These are phyloP conservation scores for Vigna angularis DNA, from an alignment of 306 rosid species.

Conservation along the genomic window DNA sequence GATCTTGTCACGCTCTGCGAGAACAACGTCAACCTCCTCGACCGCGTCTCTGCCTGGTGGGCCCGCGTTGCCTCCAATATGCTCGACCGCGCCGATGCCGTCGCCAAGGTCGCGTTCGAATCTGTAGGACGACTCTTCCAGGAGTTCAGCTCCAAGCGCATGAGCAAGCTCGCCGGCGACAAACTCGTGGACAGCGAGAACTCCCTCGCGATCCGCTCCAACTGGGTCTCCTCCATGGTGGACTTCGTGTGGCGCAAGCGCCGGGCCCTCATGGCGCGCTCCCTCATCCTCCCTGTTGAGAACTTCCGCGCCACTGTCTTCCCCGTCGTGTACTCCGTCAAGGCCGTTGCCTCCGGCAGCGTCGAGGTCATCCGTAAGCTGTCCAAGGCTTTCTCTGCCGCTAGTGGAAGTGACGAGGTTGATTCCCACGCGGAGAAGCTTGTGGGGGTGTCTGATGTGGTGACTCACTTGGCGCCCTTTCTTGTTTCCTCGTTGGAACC, in stretches of 20 bases:
- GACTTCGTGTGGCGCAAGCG: conserved; percentile 96
- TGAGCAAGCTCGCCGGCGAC: conserved; percentile 94
- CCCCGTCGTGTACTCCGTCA: conserved; percentile 87
- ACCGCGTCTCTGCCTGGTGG: conserved; percentile 94
- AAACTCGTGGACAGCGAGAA: conserved; percentile 94
- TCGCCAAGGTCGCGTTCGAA: conserved; percentile 92
- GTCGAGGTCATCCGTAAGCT: conserved; percentile 81
- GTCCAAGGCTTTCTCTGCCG: conserved; percentile 66
- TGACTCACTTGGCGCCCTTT: conserved; percentile 91
- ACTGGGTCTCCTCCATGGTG: conserved; percentile 96
- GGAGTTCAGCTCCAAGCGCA: conserved; percentile 89
- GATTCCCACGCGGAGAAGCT: conserved; percentile 83
- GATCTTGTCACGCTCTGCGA: conserved; percentile 95
- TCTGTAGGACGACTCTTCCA: conserved; percentile 91
- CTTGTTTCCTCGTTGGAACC: conserved; percentile 94
- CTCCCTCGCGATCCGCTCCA: conserved; percentile 89
- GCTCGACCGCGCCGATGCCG: conserved; percentile 88
- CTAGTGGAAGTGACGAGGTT: conserved; percentile 42
- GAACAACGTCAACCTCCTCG: conserved; percentile 81
- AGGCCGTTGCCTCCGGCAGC: conserved; percentile 90
- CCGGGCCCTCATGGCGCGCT: conserved; percentile 89
- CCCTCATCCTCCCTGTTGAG: conserved; percentile 89
- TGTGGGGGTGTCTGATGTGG: conserved; percentile 94
- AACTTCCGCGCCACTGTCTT: conserved; percentile 86
- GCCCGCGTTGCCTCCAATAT: conserved; percentile 78